A percentile compares a stretch with the other conserved stretches of the same genome.
Conservation (phyloP, 2,329 filamentous ascomycete species). For the Beauveria varroae region DNA sequence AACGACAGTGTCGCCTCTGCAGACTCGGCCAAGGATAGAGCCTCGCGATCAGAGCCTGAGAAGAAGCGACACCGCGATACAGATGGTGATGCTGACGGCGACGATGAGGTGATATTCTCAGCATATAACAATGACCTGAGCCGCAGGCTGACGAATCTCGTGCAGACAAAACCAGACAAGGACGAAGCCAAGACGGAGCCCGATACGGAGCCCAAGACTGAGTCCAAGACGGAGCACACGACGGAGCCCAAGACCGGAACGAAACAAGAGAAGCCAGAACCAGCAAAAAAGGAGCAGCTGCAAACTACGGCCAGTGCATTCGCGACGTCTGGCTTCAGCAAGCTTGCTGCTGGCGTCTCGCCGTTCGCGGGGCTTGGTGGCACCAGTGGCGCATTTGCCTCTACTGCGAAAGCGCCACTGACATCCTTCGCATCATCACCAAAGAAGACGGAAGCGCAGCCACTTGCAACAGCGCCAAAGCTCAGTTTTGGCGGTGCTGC, state of each 20-base stretch:
- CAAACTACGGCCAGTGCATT: conserved; percentile 55
- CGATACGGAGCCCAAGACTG: background rate
- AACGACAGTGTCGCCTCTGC: conserved; percentile 33
- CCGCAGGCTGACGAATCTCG: conserved; percentile 8
- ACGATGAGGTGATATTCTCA: conserved; percentile 1
- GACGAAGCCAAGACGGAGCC: background rate
- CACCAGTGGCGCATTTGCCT: conserved; percentile 43
- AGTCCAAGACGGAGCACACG: background rate
- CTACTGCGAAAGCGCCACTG: conserved; percentile 28
- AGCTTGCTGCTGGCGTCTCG: conserved; percentile 55
- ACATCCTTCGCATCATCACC: conserved; percentile 26
- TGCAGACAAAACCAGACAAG: background rate
- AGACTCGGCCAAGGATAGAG: conserved; percentile 41
- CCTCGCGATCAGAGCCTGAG: conserved; percentile 45
- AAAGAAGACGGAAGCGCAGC: conserved; percentile 20
- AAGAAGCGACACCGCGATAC: conserved; percentile 57
- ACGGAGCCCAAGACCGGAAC: background rate
- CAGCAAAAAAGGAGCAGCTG: conserved; percentile 19
- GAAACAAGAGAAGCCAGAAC: conserved; percentile 10
- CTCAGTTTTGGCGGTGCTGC: conserved; percentile 39
- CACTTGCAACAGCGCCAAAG: conserved; percentile 31
- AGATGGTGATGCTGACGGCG: conserved; percentile 22
- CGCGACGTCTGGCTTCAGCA: conserved; percentile 59
- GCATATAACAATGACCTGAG: background rate
- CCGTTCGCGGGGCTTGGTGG: conserved; percentile 53